Conservation (phyloP, 192 early-diverging fungal genomes). For the Chytriomyces sp. region DNA sequence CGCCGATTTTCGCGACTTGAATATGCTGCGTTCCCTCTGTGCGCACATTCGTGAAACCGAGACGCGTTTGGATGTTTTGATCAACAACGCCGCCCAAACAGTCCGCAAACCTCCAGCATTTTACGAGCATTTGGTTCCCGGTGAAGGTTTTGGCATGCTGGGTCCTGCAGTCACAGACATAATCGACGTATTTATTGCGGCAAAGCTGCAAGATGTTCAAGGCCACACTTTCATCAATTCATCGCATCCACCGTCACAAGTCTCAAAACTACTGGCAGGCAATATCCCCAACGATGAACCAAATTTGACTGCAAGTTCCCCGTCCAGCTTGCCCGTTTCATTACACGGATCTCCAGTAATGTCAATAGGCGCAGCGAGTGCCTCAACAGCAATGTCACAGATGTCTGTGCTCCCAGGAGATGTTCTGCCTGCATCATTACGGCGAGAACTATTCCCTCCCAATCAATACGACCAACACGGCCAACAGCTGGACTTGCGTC, state of each 20-base stretch:
- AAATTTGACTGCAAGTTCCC: background rate
- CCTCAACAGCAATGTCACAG: slow-evolving; percentile 50
- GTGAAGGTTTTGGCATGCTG: slow-evolving; percentile 33
- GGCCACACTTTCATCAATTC: slow-evolving; percentile 33
- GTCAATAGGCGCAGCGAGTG: slow-evolving; percentile 5
- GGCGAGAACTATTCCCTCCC: slow-evolving; percentile 37
- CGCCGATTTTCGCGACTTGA: slow-evolving; percentile 55
- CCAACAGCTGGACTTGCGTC: slow-evolving; percentile 56
- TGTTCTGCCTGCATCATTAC: background rate
- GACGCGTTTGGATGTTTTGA: slow-evolving; percentile 49
- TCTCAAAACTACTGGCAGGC: no score
- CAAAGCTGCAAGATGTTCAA: slow-evolving; percentile 26
- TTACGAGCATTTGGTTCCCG: slow-evolving; percentile 53
- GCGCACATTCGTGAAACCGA: slow-evolving; percentile 42
- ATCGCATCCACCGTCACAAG: background rate
- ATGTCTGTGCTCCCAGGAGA: slow-evolving; percentile 41
- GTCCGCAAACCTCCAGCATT: slow-evolving; percentile 58
- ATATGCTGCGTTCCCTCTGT: slow-evolving; percentile 50
- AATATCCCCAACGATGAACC: background rate
- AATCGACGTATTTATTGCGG: slow-evolving; percentile 34
- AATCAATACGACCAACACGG: slow-evolving; percentile 50
- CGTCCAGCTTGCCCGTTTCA: background rate
- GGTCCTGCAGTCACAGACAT: background rate
- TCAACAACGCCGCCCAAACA: slow-evolving; percentile 65
- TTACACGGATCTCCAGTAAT: background rate